Evolutionary conservation across 1,284 basidiomycete genomes (phyloP), one percentile per base, ranked within the genome.

Genomic region (Somion occarium): DNA sequence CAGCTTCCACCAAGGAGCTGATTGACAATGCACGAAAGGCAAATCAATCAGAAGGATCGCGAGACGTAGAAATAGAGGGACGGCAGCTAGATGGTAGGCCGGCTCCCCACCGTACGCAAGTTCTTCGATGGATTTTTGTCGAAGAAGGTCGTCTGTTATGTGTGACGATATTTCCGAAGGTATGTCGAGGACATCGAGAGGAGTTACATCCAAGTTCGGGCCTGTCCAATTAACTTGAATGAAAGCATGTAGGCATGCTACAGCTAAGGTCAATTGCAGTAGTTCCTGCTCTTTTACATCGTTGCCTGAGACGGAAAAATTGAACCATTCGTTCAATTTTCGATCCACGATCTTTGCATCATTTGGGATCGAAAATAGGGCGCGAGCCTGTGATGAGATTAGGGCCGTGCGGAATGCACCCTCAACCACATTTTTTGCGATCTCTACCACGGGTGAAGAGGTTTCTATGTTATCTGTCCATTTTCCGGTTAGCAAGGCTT

Each of bases 141-240:
- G 82, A 39, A 97, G 68, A 3, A 59, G 43, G 25, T 82, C 77
- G 39, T 83, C 75, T 13, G 75, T 72, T 26, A 77, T 61, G 1
- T 66, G 42, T n/a, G 62, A 34, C 13, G 64, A 54, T 5, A 54
- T 53, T 48, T 69, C 52, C 55, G 64, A 51, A 30, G 70, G 61
- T 47, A 72, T 61, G 27, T 68, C 61, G 61, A 86, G 68, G 46
- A 85, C 59, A 37, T 82, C 78, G 50, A 75, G 69, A 53, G 78
- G 76, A 58, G 67, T 68, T 63, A 93, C 65, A 54, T 85, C 73
- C 39, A 97, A 76, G 61, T 92, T 80, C 1, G 97, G 97, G 1
- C 97, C 97, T 0, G 95, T 98, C 93, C 93, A 99, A 69, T 99
- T 99, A 34, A 78, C 78, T 68, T 99, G 97, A 0, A 96, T 76